Evolutionary conservation across 2,329 filamentous ascomycete genomes (phyloP), one percentile per base, ranked within the genome.

Genomic region (Clonostachys rhizophaga): DNA sequence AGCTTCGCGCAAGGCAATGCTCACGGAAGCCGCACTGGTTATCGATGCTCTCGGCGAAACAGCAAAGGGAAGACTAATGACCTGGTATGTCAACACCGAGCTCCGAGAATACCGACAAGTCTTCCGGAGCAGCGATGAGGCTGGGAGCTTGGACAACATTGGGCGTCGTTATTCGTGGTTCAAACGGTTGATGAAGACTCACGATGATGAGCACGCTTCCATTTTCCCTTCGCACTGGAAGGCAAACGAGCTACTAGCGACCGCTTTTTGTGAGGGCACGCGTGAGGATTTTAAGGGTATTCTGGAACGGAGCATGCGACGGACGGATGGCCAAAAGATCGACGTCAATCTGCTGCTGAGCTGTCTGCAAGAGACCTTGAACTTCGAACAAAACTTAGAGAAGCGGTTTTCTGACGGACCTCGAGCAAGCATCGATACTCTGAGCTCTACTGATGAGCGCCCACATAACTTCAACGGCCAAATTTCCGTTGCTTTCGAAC

Each of bases 61-160:
- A 59, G 94, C 94, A 20, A 83, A 88, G 56, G 79, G 84, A 8
- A 78, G 94, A 42, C 72, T 99, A 37, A 80, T 96, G 60, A 94
- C 88, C 11, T 99, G 94, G 94, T 99, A 99, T 64, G 91, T 95
- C 69, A 99, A 99, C 63, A 96, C 94, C 3, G 89, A 96, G 69
- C 73, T 99, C 54, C 82, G 94, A 44, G 94, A 99, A 69, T 99
- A 99, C 63, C 81, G 94, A 45, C 90, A 95, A 60, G 89, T 99
- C 1, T 99, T 99, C 67, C 81, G 91, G 39, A 92, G 92, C 36
- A 97, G 94, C 59, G 94, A 99, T 62, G 94, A 99, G 71, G 94
- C 94, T 6, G 94, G 92, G 7, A 96, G 86, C 50, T 69, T 99
- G 61, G 94, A 99, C 74, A 99, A 99, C 59, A 99, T 99, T 50